These are phyloP conservation scores for Amylostereum areolatum DNA, from an alignment of 1,284 basidiomycete genomes.

Conservation along the genomic window DNA sequence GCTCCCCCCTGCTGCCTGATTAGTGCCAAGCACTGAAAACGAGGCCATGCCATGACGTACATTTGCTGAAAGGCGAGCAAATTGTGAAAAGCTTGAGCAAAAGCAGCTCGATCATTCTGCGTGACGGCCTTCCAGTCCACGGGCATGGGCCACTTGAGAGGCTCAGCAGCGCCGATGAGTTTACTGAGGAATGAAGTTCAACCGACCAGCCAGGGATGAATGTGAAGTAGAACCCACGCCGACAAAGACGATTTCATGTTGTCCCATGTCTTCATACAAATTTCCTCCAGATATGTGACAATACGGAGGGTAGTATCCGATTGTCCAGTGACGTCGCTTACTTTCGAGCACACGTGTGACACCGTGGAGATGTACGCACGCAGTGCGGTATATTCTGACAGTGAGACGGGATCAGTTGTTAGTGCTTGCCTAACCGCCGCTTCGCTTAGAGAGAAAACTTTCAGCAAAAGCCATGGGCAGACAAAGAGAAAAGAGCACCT, in stretches of 20 bases:
- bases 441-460: constrained; percentile 38
- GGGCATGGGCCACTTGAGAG: constrained; percentile 75
- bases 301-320: constrained; percentile 42
- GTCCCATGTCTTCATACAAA: constrained; percentile 67
- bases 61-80: constrained; percentile 72
- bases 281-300: constrained; percentile 47
- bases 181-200: constrained; percentile 33
- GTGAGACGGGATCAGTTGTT: constrained; percentile 32
- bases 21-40: neutral
- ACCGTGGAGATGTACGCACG: constrained; percentile 52
- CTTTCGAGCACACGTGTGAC: constrained; percentile 33
- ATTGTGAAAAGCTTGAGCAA: constrained; percentile 72
- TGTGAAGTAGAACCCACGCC: constrained; percentile 38
- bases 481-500: constrained; percentile 49
- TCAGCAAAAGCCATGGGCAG: neutral
- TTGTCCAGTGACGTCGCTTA: constrained; percentile 39
- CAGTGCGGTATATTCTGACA: constrained; percentile 57
- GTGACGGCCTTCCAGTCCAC: constrained; percentile 56
- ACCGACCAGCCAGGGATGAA: constrained; percentile 1
- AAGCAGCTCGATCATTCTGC: constrained; percentile 47
- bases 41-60: constrained; percentile 37
- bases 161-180: constrained; percentile 61
- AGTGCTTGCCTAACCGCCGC: constrained; percentile 44
- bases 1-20: constrained; percentile 37
- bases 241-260: constrained; percentile 64